Conservation (phyloP, 2,329 filamentous ascomycete genomes). For the Helotiales sp. region DNA sequence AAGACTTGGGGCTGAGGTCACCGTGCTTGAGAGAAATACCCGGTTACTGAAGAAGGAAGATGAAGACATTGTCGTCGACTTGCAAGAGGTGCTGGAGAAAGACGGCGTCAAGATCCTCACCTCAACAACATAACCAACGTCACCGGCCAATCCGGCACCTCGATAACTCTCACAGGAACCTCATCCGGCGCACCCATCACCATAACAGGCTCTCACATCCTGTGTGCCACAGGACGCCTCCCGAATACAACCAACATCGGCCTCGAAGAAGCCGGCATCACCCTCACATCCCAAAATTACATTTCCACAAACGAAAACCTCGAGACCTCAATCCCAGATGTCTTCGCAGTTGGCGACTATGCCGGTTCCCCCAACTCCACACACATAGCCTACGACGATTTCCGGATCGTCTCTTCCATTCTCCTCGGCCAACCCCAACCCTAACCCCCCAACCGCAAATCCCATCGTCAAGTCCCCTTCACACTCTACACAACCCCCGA, state of each 20-base stretch:
- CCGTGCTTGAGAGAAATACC: slow-evolving; percentile 3
- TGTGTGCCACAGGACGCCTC: slow-evolving; percentile 10
- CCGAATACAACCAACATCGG: slow-evolving; percentile 13
- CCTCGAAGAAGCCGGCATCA: slow-evolving; percentile 4
- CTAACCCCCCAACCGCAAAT: background rate
- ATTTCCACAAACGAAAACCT: slow-evolving; percentile 12
- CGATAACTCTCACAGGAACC: background rate
- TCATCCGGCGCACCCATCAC: background rate
- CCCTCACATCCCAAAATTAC: background rate
- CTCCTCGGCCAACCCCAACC: background rate
- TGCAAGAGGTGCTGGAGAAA: background rate
- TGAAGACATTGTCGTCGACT: background rate
- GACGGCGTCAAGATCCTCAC: background rate
- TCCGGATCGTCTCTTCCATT: background rate
- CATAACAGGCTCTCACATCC: slow-evolving; percentile 16
- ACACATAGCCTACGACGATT: slow-evolving; percentile 8
- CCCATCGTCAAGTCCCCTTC: background rate
- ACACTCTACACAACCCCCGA: background rate
- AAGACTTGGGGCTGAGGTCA: slow-evolving; percentile 10
- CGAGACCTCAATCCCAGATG: slow-evolving; percentile 7
- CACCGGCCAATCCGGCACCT: background rate
- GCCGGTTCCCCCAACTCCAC: slow-evolving; percentile 14
- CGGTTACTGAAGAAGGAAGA: background rate
- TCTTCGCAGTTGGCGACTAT: slow-evolving; percentile 15
- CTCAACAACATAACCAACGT: background rate